phyloP scores from a whole-genome alignment of 2,329 filamentous ascomycete species.

The Microcera coccophila region DNA sequence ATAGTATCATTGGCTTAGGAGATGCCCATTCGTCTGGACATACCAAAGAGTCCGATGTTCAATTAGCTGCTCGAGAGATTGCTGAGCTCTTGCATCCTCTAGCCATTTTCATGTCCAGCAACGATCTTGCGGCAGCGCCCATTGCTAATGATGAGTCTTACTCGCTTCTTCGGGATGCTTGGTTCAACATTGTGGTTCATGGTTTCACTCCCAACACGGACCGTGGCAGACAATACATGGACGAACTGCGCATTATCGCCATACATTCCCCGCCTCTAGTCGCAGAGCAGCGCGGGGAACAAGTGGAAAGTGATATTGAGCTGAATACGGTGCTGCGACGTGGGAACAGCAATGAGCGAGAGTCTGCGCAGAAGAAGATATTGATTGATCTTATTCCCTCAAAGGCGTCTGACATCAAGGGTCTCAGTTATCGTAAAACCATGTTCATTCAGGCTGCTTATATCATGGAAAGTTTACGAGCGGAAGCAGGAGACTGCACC shows the following conservation, averaged over 20 bases:
- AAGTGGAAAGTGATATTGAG: conserved; percentile 93
- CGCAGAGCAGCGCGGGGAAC: conserved; percentile 80
- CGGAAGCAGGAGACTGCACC: conserved; percentile 82
- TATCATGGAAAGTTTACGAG: conserved; percentile 82
- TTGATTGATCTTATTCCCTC: conserved; percentile 70
- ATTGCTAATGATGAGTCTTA: conserved; percentile 64
- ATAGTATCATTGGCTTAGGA: conserved; percentile 84
- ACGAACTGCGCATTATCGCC: conserved; percentile 79
- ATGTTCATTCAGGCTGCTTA: conserved; percentile 91
- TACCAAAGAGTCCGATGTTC: conserved; percentile 71
- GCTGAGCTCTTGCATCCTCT: conserved; percentile 81
- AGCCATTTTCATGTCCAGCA: conserved; percentile 73
- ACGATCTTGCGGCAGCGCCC: conserved; percentile 50
- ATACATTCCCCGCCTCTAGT: conserved; percentile 84
- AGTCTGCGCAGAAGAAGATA: conserved; percentile 74
- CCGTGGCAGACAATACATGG: conserved; percentile 66
- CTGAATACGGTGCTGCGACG: conserved; percentile 89
- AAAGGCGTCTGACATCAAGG: conserved; percentile 73
- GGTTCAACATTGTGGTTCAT: conserved; percentile 97
- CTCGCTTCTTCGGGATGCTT: conserved; percentile 79
- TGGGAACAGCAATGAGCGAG: conserved; percentile 75
- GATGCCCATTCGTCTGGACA: conserved; percentile 74
- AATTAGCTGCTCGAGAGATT: conserved; percentile 82
- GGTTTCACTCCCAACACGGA: conserved; percentile 76
- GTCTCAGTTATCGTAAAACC: conserved; percentile 81